These are phyloP conservation scores for Heimioporus retisporus DNA, from an alignment of 1,284 basidiomycete species.

Conservation along the genomic window DNA sequence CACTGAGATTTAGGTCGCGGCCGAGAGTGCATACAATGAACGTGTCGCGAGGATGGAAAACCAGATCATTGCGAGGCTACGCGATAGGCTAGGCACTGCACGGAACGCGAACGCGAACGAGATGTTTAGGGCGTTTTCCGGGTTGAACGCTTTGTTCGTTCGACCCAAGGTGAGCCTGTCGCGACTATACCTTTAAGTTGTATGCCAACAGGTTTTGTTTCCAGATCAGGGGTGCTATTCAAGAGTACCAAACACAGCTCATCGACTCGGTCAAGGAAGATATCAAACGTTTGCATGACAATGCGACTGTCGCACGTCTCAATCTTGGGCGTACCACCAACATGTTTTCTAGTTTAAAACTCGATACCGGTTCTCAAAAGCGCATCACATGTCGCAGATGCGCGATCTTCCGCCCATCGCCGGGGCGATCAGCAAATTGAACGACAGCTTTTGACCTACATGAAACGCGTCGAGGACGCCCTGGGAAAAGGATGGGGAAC, in stretches of 20 bases:
- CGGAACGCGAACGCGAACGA: constrained; percentile 98
- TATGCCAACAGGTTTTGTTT: constrained; percentile 1
- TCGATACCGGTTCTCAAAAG: constrained; percentile 95
- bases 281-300: constrained; percentile 95
- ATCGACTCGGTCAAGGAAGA: constrained; percentile 99
- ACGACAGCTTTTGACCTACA: constrained; percentile 95
- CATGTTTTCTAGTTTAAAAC: constrained; percentile 78
- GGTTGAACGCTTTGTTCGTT: constrained; percentile 98
- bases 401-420: constrained; percentile 98
- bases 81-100: constrained; percentile 95
- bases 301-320: constrained; percentile 56
- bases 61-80: constrained; percentile 95
- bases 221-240: constrained; percentile 95
- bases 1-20: constrained; percentile 98
- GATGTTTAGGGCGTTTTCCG: constrained; percentile 99
- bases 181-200: not conserved
- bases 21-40: constrained; percentile 98
- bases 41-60: constrained; percentile 98
- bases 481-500: constrained; percentile 98
- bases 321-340: constrained; percentile 18
- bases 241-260: constrained; percentile 98
- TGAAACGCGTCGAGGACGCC: constrained; percentile 99
- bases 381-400: constrained; percentile 98
- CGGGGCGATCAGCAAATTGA: constrained; percentile 98
- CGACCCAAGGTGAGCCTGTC: constrained; percentile 87